phyloP scores from a whole-genome alignment of 2,329 filamentous ascomycete species.

The Harringtonia aguacate region DNA sequence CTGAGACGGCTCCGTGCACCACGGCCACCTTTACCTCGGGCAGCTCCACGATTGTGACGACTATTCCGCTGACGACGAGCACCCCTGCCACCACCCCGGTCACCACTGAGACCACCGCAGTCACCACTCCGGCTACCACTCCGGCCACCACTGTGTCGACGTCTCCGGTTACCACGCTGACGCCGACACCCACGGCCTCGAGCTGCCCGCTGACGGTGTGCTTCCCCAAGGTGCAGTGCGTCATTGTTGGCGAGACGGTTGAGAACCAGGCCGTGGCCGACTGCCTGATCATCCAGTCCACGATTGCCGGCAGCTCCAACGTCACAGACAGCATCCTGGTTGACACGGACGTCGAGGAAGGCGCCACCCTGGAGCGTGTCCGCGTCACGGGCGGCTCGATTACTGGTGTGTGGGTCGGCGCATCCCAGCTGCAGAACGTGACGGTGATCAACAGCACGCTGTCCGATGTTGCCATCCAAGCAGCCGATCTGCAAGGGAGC shows the following conservation, averaged over 20 bases:
- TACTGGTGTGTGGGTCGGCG: background rate
- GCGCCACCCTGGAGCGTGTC: conserved; percentile 6
- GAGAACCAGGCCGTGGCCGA: conserved; percentile 8
- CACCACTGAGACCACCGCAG: background rate
- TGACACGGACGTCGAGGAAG: conserved; percentile 5
- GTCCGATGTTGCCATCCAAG: too few relatives aligned
- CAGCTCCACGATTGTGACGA: background rate
- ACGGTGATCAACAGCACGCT: conserved; percentile 6
- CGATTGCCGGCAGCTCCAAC: conserved; percentile 4
- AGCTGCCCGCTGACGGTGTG: conserved; percentile 1
- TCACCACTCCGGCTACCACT: background rate
- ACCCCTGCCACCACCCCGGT: background rate
- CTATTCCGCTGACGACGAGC: background rate
- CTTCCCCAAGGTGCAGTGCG: conserved; percentile 7
- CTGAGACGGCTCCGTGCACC: background rate
- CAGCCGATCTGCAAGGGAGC: too few relatives aligned
- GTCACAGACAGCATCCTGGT: conserved; percentile 10
- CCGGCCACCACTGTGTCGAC: background rate
- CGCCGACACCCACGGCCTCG: background rate
- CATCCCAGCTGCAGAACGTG: conserved; percentile 5
- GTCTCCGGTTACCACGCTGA: background rate
- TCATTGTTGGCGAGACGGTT: conserved; percentile 11
- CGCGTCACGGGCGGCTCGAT: conserved; percentile 11
- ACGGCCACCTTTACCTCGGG: background rate
- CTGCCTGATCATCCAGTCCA: conserved; percentile 10